Evolutionary conservation across 1,139 yeast species (phyloP).

Genomic region (Geotrichum armillariae): DNA sequence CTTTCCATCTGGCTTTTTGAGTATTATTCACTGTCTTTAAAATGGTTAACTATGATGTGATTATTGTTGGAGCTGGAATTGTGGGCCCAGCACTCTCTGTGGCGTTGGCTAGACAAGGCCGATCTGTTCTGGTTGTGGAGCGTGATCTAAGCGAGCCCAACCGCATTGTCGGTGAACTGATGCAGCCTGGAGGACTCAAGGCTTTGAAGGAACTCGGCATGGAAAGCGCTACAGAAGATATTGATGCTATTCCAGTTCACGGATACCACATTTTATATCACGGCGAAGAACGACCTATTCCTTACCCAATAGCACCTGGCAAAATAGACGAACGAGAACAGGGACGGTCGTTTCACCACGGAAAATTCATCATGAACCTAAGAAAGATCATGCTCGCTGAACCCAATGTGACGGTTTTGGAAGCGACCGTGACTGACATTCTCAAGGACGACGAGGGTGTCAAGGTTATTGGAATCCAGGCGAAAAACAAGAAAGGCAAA

Average conservation of each 20-base stretch:
- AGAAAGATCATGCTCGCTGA: conserved; percentile 70
- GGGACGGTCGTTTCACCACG: conserved; percentile 87
- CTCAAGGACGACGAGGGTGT: conserved; percentile 51
- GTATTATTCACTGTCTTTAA: no score
- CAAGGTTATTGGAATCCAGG: conserved; percentile 66
- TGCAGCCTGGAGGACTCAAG: conserved; percentile 93
- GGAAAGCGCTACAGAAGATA: conserved; percentile 73
- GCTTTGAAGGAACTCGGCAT: conserved; percentile 81
- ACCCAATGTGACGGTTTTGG: conserved; percentile 63
- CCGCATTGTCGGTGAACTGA: conserved; percentile 92
- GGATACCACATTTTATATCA: conserved; percentile 82
- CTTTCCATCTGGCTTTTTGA: no score
- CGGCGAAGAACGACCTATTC: conserved; percentile 55
- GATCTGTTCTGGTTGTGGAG: conserved; percentile 63
- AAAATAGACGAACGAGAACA: conserved; percentile 42
- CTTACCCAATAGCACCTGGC: conserved; percentile 55
- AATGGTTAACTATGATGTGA: conserved; percentile 49
- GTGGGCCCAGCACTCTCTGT: conserved; percentile 94
- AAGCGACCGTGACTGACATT: conserved; percentile 75
- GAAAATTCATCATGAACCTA: conserved; percentile 76
- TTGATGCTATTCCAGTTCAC: conserved; percentile 72
- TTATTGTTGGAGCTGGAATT: conserved; percentile 92
- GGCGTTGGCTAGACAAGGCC: conserved; percentile 85
- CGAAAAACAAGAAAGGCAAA: conserved; percentile 23
- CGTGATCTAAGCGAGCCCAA: conserved; percentile 92